Conservation (phyloP, 1,284 basidiomycete genomes). For the Spongispora temasekensis region DNA sequence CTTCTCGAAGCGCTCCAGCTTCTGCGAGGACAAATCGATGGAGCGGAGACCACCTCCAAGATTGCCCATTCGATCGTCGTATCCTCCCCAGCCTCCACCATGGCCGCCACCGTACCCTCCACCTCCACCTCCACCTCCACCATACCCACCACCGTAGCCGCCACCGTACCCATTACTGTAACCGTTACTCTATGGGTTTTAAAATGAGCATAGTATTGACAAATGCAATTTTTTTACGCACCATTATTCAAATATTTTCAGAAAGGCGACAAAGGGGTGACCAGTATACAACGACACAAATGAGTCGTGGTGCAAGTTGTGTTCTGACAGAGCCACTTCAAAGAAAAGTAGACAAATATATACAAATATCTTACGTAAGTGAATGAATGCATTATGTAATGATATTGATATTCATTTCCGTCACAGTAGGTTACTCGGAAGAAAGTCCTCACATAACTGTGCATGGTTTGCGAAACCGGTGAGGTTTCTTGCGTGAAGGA, state of each 20-base stretch:
- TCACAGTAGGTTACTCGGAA: neutral
- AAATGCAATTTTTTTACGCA: constrained; percentile 3
- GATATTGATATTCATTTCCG: neutral
- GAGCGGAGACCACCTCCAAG: constrained; percentile 83
- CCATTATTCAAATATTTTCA: constrained; percentile 25
- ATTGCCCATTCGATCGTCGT: constrained; percentile 51
- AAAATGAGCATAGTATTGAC: constrained; percentile 9
- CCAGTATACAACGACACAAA: constrained; percentile 5
- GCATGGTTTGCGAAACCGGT: constrained; percentile 43
- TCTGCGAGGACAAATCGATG: constrained; percentile 82
- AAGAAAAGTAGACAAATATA: constrained; percentile 18
- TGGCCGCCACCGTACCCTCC: constrained; percentile 36
- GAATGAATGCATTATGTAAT: constrained; percentile 16
- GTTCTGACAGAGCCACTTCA: constrained; percentile 13
- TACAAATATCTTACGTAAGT: constrained; percentile 15
- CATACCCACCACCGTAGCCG: constrained; percentile 11
- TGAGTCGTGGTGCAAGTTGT: constrained; percentile 24
- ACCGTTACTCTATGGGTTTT: constrained; percentile 26
- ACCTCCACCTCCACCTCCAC: constrained; percentile 31
- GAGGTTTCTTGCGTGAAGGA: constrained; percentile 39
- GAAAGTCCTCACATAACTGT: constrained; percentile 54
- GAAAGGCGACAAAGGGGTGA: neutral
- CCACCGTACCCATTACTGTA: constrained; percentile 39
- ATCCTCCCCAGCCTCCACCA: constrained; percentile 46
- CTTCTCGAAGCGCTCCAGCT: constrained; percentile 87